Evolutionary conservation across 495 filamentous ascomycete genomes (phyloP).

Genomic region (Tuber aestivum): DNA sequence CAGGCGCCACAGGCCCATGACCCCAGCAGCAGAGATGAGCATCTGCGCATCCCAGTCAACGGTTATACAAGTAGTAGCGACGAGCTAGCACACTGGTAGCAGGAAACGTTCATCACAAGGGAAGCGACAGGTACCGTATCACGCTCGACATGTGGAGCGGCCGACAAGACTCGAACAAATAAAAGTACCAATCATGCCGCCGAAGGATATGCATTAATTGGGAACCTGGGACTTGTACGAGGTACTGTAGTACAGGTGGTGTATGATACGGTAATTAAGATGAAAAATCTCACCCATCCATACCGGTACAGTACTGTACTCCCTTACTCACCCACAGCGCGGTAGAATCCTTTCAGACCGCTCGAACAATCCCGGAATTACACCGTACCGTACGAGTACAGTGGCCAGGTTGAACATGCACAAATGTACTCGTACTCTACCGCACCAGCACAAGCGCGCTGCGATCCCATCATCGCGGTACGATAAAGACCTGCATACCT

Average conservation of each 20-base stretch:
- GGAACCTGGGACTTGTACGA: background rate
- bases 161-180: background rate
- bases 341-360: background rate
- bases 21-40: background rate
- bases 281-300: background rate
- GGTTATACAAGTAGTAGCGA: too few species aligned
- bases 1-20: background rate
- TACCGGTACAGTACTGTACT: background rate
- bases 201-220: background rate
- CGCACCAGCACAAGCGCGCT: background rate
- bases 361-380: background rate
- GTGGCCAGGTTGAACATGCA: background rate
- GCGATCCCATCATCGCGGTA: background rate
- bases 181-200: background rate
- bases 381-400: background rate
- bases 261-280: background rate
- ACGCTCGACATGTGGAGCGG: background rate
- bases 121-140: too few species aligned
- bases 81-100: background rate
- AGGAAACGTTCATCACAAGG: too few species aligned
- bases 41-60: background rate
- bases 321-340: background rate
- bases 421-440: background rate
- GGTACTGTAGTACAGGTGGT: background rate
- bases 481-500: background rate